phyloP scores from a whole-genome alignment of 1,284 basidiomycete species.

The Microbotryomycetes sp. region DNA sequence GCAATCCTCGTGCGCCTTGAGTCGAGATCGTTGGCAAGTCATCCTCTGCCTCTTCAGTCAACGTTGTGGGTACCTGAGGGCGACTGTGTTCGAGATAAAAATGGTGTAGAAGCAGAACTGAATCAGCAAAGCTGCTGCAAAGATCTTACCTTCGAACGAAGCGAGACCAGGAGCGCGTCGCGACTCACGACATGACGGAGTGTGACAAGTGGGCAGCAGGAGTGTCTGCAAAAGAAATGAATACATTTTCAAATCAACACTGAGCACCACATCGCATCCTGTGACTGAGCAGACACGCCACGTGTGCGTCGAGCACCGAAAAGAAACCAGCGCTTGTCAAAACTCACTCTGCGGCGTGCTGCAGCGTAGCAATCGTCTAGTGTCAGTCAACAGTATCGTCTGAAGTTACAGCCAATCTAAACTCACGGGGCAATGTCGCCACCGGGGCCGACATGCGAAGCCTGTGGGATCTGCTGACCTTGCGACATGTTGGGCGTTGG shows the following conservation, averaged over 20 bases:
- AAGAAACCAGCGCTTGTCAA: background rate
- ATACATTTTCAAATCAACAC: too few relatives aligned
- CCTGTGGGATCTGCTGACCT: background rate
- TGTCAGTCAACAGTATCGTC: background rate
- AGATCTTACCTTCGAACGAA: too few relatives aligned
- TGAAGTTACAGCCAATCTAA: background rate
- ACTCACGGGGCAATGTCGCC: slow-evolving; percentile 30
- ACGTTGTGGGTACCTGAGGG: slow-evolving; percentile 39
- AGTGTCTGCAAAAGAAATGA: slow-evolving; percentile 22
- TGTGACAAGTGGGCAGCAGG: slow-evolving; percentile 31
- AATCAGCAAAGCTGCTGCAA: too few relatives aligned
- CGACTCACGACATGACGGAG: slow-evolving; percentile 27
- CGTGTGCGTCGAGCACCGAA: background rate
- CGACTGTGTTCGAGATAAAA: slow-evolving; percentile 21
- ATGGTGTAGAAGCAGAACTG: too few relatives aligned
- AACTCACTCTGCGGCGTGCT: slow-evolving; percentile 22
- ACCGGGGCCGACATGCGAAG: slow-evolving; percentile 23
- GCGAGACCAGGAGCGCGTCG: background rate
- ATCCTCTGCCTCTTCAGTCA: slow-evolving; percentile 37
- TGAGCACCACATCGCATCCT: too few relatives aligned
- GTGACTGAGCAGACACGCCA: background rate
- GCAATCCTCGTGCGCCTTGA: slow-evolving; percentile 28
- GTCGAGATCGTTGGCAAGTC: slow-evolving; percentile 37
- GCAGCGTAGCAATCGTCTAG: background rate
- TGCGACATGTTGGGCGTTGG: background rate